Percentiles rank a stretch among this genome's conserved stretches.
Evolutionary conservation across 2,329 filamentous ascomycete genomes (phyloP).

Genomic region (Xylaria sp.): DNA sequence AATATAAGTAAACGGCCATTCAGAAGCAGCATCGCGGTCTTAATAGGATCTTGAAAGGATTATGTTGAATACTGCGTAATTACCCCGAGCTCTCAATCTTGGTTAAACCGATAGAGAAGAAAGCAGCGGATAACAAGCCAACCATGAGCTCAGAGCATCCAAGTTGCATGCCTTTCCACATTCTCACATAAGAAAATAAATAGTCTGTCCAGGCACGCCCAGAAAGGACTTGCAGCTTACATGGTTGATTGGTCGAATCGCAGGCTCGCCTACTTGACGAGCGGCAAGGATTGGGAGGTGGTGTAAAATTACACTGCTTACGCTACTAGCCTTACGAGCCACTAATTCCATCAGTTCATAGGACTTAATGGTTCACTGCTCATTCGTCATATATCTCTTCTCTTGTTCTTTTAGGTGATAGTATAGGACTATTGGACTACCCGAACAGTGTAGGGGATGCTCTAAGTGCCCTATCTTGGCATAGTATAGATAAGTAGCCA

Average conservation of each 20-base stretch:
- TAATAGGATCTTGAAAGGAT: neutral
- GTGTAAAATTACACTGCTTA: slow-evolving; percentile 32
- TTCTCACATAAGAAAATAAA: slow-evolving; percentile 25
- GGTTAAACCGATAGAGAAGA: neutral
- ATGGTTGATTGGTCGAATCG: slow-evolving; percentile 22
- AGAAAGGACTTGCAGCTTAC: neutral
- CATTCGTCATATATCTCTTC: too few species aligned
- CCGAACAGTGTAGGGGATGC: too few species aligned
- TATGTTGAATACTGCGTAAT: neutral
- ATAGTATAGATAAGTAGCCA: neutral
- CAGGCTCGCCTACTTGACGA: slow-evolving; percentile 16
- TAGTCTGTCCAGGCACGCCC: slow-evolving; percentile 14
- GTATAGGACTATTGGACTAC: too few species aligned
- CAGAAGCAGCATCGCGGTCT: neutral
- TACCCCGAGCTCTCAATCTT: neutral
- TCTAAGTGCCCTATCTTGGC: neutral
- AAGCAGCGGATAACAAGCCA: neutral
- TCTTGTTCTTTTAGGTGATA: too few species aligned
- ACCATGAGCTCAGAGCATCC: slow-evolving; percentile 2
- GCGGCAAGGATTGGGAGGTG: slow-evolving; percentile 19
- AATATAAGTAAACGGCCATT: neutral
- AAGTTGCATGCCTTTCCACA: neutral
- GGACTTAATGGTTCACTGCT: too few species aligned
- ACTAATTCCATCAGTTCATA: neutral
- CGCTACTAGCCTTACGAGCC: slow-evolving; percentile 34